Base-by-base conservation (phyloP, 2,329 filamentous ascomycete genomes). In the Phyllachora maydis region DNA sequence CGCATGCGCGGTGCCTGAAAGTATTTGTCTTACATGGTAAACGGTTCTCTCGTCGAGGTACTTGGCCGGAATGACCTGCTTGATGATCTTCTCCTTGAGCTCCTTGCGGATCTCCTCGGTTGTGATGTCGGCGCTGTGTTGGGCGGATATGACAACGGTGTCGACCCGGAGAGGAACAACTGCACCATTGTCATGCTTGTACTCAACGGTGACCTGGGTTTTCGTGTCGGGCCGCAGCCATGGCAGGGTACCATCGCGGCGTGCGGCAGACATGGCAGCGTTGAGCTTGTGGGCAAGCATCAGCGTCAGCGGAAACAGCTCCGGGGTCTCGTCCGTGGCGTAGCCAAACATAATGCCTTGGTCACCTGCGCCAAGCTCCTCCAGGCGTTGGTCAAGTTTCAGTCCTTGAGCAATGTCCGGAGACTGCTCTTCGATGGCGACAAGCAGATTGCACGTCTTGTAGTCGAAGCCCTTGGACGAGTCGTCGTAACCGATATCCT, bases 321-420 rank as follows among this genome's bases (percentile, higher is more conserved):
- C 88, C 32, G 85, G 83, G 42, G 88, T 95, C 69, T 98, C 88
- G 46, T 98, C 88, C 44, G 88, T 92, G 53, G 88, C 88, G 67
- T 98, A 98, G 44, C 88, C 88, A 57, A 98, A 98, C 88, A 98
- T 98, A 66, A 98, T 93, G 65, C 88, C 88, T 66, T 98, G 88
- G 59, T 98, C 88, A 75, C 88, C 88, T 33, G 88, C 88, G 56
- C 88, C 88, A 36, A 98, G 74, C 59, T 91, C 74, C 71, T 98
- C 88, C 23, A 98, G 75, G 38, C 81, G 82, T 64, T 93, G 68
- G 37, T 98, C 88, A 54, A 91, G 91, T 66, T 95, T 81, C 28
- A 98, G 79, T 66, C 88, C 88, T 62, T 95, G 88, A 40, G 88
- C 88, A 46, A 98, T 98, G 56, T 98, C 88, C 45, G 85, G 78